Base-by-base conservation (phyloP, 148 eudicot species). In the Rhododendron kiyosumense region DNA sequence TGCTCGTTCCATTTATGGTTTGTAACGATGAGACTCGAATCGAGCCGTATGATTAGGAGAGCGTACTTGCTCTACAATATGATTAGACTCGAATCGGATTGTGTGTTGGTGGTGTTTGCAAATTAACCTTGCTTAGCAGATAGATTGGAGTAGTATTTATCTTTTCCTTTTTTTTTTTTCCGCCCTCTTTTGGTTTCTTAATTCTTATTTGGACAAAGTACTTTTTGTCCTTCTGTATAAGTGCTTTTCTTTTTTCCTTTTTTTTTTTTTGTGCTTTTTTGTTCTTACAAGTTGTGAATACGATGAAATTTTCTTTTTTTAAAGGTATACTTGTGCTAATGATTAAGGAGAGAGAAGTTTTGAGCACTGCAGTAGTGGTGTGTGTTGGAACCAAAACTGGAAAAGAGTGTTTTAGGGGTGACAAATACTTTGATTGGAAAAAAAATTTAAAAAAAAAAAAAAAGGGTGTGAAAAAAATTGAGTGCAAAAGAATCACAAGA, bases 141-240 rank as follows among this genome's bases (percentile, higher is more conserved):
- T 20, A 20, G 49, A 15, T 77, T 78, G 32, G 81, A 41, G 0
- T 6, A 41, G 43, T 41, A 9, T 41, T 78, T 63, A 5, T 2
- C 15, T 52, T 52, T 11, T 49, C 9, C 52, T 14, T 32, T 32
- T 32, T 52, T 52, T 52, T 15, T 15, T 15, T 3, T 18, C 22
- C 59, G 34, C 15, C 5, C 22, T 48, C 18, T 61, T 5, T 14
- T 1, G 12, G 5, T 85, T 38, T 83, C 24, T 32, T 80, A 81
- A 81, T 83, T 13, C 54, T 54, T 9, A 71, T 59, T 73, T 86
- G 85, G 85, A 83, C 32, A 57, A 73, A 81, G 36, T 52, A 84
- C 77, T 87, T 90, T 87, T 81, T 85, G 63, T 85, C 38, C 22
- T 5, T 8, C 34, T n/a, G 32, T 26, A 30, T 13, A 51, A 79